Conservation (phyloP, 1,139 yeast species). For the Pichia sp. region DNA sequence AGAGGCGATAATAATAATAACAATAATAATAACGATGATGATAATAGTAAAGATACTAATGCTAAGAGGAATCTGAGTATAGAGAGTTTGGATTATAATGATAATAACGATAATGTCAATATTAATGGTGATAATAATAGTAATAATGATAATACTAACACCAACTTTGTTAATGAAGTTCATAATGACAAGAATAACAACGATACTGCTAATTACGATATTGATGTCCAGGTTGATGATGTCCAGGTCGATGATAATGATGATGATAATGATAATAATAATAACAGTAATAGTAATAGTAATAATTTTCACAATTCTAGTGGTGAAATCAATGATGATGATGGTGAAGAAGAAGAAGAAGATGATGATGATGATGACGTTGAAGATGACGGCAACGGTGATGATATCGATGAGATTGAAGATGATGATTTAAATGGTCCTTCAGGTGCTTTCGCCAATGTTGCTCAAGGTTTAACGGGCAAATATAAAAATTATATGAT, state of each 20-base stretch:
- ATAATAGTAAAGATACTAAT: neutral
- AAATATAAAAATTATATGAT: conserved; percentile 81
- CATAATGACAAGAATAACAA: conserved; percentile 8
- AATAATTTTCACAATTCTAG: neutral
- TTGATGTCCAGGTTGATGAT: conserved; percentile 16
- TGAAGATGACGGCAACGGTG: conserved; percentile 6
- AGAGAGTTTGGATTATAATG: conserved; percentile 2
- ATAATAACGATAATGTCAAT: conserved; percentile 13
- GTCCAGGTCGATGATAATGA: conserved; percentile 8
- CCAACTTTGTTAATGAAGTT: neutral
- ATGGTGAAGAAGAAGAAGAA: conserved; percentile 5
- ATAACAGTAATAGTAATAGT: neutral
- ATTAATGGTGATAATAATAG: neutral
- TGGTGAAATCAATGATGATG: neutral
- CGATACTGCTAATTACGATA: conserved; percentile 19
- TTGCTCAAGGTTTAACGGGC: conserved; percentile 86
- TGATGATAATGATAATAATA: neutral
- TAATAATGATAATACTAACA: neutral
- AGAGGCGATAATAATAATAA: neutral
- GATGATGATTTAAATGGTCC: conserved; percentile 47
- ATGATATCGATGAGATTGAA: conserved; percentile 5
- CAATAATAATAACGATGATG: conserved; percentile 10
- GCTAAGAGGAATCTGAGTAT: neutral
- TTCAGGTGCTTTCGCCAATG: conserved; percentile 86
- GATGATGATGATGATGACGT: conserved; percentile 5